phyloP scores from a whole-genome alignment of 2,329 filamentous ascomycete genomes.

The Ceratocystis destructans region DNA sequence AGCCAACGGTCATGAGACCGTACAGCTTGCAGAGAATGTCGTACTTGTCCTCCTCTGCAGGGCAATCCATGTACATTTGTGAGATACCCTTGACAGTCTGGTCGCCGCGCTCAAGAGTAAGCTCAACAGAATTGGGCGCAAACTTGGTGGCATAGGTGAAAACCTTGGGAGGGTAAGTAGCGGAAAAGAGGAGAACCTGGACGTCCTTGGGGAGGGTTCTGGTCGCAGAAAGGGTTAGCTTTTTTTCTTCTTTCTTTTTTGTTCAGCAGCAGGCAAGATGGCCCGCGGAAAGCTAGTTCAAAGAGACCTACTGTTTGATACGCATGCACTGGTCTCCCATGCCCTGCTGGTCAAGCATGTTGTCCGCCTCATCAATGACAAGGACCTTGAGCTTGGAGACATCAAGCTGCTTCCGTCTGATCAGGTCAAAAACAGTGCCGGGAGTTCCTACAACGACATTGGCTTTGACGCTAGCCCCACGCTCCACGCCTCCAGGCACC shows the following conservation, averaged over 20 bases:
- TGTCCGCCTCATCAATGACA: slow-evolving; percentile 93
- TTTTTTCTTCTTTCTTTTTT: no score
- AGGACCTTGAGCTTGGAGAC: slow-evolving; percentile 60
- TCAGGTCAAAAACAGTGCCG: slow-evolving; percentile 79
- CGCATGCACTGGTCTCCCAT: slow-evolving; percentile 88
- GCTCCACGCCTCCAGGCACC: slow-evolving; percentile 61
- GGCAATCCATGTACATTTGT: slow-evolving; percentile 93
- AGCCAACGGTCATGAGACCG: slow-evolving; percentile 88
- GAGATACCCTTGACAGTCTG: slow-evolving; percentile 95
- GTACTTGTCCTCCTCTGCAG: slow-evolving; percentile 71
- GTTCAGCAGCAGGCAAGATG: no score
- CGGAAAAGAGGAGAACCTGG: slow-evolving; percentile 93
- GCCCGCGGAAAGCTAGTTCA: no score
- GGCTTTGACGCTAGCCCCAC: slow-evolving; percentile 54
- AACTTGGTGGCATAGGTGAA: slow-evolving; percentile 72
- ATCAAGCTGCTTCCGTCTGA: slow-evolving; percentile 64
- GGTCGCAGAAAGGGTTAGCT: slow-evolving; percentile 11
- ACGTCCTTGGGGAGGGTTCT: slow-evolving; percentile 59
- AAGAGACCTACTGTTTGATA: slow-evolving; percentile 57
- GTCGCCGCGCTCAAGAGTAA: slow-evolving; percentile 79
- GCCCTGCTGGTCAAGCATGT: slow-evolving; percentile 94
- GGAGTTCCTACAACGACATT: slow-evolving; percentile 87
- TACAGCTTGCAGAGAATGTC: slow-evolving; percentile 83
- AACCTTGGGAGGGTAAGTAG: slow-evolving; percentile 79
- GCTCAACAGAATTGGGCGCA: slow-evolving; percentile 70